Evolutionary conservation across 768 basidiomycete genomes (phyloP), one percentile per base, ranked within the genome.

Genomic region (Boletellus ananas): DNA sequence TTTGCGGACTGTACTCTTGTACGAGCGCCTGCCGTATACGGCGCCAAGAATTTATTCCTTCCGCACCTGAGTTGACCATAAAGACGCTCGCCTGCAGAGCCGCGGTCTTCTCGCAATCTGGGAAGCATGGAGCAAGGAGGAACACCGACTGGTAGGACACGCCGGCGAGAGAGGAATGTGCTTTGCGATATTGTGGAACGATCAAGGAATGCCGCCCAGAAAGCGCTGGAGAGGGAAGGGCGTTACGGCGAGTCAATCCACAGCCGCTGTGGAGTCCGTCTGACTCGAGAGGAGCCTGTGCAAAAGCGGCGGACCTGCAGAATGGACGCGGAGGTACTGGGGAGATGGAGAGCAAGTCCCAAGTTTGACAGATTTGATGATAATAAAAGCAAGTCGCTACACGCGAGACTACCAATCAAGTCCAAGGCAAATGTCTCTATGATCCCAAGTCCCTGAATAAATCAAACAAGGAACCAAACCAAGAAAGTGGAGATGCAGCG

Each of bases 41-140:
- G 83, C 11, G 79, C 80, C 83, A 86, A 66, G 88, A 91, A 49
- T 80, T 83, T 14, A 67, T 88, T 23, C 74, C 72, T 9, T 89
- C 89, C 3, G 86, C 90, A 23, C 74, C 91, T 10, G 91, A 90
- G 0, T 91, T 91, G 4, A 90, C n/a, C n/a, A n/a, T n/a, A n/a
- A n/a, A 21, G 49, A 55, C 34, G 50, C 57, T 13, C 44, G 77
- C 50, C 84, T 87, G 5, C 90, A 90, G 89, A 57, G 74, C 16
- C 75, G 68, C 38, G 89, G 90, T 59, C 83, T 87, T 0, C 65
- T 79, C 46, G 76, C 72, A 1, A 65, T 80, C 8, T 73, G 79
- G 18, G 83, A 84, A 51, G 67, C 63, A 0, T 88, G 87, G 87
- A 72, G 66, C 50, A 76, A 84, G 21, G 72, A 75, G 0, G 80